Evolutionary conservation across 768 basidiomycete species (phyloP).

Genomic region (Russula foetens): DNA sequence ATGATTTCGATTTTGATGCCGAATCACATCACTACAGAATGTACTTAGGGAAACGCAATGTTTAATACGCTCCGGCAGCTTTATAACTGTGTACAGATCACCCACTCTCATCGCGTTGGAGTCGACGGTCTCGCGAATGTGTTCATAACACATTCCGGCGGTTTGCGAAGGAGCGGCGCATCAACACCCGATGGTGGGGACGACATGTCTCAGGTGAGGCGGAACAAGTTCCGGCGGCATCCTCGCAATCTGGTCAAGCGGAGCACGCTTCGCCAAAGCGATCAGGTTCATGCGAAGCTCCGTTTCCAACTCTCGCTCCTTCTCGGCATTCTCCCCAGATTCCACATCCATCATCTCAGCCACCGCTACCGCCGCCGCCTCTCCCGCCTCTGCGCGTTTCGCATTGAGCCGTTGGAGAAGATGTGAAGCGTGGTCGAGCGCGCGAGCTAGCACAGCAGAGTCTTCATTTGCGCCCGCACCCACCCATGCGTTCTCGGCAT

Average conservation of each 20-base stretch:
- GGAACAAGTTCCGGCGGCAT: slow-evolving; percentile 19
- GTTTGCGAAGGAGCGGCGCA: neutral
- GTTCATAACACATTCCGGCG: too few relatives aligned
- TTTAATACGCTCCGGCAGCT: neutral
- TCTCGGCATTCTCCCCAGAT: neutral
- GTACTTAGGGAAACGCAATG: neutral
- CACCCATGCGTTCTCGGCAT: slow-evolving; percentile 30
- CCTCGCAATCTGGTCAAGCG: slow-evolving; percentile 38
- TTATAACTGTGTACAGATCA: neutral
- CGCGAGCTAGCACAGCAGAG: slow-evolving; percentile 44
- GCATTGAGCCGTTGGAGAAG: slow-evolving; percentile 40
- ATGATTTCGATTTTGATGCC: neutral
- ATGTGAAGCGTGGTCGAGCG: slow-evolving; percentile 49
- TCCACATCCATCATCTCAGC: slow-evolving; percentile 6
- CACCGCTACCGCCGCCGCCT: too few relatives aligned
- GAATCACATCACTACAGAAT: neutral
- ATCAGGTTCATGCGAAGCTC: slow-evolving; percentile 66
- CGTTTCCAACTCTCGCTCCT: slow-evolving; percentile 44
- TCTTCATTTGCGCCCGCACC: slow-evolving; percentile 28
- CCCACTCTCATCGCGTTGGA: neutral
- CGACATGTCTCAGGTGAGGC: slow-evolving; percentile 15
- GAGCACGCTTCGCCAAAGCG: slow-evolving; percentile 70
- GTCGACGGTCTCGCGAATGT: neutral
- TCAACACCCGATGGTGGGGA: slow-evolving; percentile 18
- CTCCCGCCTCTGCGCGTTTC: slow-evolving; percentile 18